phyloP scores from a whole-genome alignment of 805 yeast species.

The Maudiozyma barnettii region DNA sequence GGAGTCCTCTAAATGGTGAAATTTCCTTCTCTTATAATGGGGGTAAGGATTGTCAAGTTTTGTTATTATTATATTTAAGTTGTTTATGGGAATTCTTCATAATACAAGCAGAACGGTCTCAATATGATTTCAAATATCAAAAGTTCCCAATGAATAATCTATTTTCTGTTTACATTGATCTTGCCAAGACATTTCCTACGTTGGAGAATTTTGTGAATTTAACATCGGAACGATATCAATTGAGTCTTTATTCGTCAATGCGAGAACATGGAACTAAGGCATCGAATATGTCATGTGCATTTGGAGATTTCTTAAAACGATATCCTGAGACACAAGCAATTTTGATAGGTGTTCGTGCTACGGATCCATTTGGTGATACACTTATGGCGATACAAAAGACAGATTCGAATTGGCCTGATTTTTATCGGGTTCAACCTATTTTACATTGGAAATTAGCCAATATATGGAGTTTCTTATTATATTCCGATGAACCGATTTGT shows the following conservation, averaged over 20 bases:
- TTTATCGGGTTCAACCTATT: slow-evolving; percentile 77
- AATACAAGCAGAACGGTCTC: slow-evolving; percentile 15
- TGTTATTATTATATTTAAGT: slow-evolving; percentile 67
- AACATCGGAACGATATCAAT: slow-evolving; percentile 45
- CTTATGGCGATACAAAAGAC: slow-evolving; percentile 60
- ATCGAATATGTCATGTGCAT: slow-evolving; percentile 52
- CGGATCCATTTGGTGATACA: slow-evolving; percentile 72
- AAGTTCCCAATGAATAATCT: slow-evolving; percentile 16
- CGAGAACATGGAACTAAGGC: slow-evolving; percentile 16
- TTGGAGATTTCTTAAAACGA: slow-evolving; percentile 45
- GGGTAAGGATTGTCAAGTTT: slow-evolving; percentile 91
- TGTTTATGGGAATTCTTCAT: slow-evolving; percentile 31
- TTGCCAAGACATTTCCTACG: slow-evolving; percentile 62
- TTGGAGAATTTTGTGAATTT: slow-evolving; percentile 54
- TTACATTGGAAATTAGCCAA: slow-evolving; percentile 79
- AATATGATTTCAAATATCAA: slow-evolving; percentile 16
- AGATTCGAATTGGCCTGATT: slow-evolving; percentile 86
- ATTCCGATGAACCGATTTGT: slow-evolving; percentile 58
- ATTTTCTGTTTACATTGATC: slow-evolving; percentile 63
- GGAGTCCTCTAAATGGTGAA: slow-evolving; percentile 34
- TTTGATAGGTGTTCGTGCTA: slow-evolving; percentile 77
- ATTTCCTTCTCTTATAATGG: slow-evolving; percentile 86
- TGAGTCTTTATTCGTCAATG: slow-evolving; percentile 36
- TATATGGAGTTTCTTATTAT: slow-evolving; percentile 73
- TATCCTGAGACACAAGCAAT: slow-evolving; percentile 57